Evolutionary conservation across 2,329 filamentous ascomycete genomes (phyloP), one percentile per base, ranked within the genome.

Genomic region (Fusarium napiforme): DNA sequence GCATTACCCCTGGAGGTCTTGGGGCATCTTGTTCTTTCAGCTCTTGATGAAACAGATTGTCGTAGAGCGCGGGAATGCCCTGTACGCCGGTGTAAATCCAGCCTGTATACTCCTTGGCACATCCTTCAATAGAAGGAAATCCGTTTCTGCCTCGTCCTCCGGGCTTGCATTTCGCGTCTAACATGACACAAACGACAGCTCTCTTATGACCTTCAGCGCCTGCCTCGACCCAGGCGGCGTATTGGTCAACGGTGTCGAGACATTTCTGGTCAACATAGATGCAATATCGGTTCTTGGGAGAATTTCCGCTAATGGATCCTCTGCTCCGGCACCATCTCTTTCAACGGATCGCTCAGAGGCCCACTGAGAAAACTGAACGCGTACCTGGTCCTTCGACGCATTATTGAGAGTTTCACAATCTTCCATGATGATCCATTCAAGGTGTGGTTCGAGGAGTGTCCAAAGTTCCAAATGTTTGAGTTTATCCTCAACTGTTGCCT

Each of bases 341-440:
- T 62, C 40, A 2, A 23, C 14, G 2, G 43, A 53, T n/a, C 56
- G 23, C 2, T 46, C 52, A 0, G 46, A 42, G 0, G 2, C 39
- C 60, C 64, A 74, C 40, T 50, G n/a, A 2, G 45, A 39, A 9
- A 74, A 74, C 1, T 5, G 12, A 4, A 62, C 36, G 1, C 64
- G 64, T 2, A 72, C 43, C 0, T 65, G 52, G 8, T 65, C 43
- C n/a, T 74, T 72, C 1, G 71, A 50, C 1, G 60, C 64, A 1
- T 60, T 60, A 7, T 59, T 0, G 1, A 74, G 37, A 9, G 15
- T 42, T 19, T 49, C 11, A 1, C 9, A 23, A 15, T 72, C 57
- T 23, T 74, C 60, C 5, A 74, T 47, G 4, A 66, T 40, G 1
- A 26, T 36, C 72, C 68, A 74, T 32, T 74, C n/a, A 0, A 69